Conservation (phyloP, 768 basidiomycete species). For the Pilatotrama ljubarskyi region DNA sequence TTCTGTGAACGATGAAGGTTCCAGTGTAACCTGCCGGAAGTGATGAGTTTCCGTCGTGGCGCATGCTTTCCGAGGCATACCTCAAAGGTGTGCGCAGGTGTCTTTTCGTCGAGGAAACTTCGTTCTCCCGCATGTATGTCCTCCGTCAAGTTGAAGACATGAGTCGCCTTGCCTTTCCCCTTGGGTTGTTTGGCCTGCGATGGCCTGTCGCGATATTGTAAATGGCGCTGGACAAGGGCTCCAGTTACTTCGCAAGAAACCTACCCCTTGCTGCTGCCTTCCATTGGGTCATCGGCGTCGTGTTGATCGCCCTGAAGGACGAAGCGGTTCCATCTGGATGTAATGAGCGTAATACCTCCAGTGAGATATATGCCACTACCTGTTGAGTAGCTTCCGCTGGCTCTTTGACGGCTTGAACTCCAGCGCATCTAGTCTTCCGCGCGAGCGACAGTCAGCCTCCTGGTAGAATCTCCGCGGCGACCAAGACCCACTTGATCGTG, state of each 20-base stretch:
- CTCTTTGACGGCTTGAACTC: slow-evolving; percentile 70
- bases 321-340: slow-evolving; percentile 70
- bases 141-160: slow-evolving; percentile 42
- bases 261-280: slow-evolving; percentile 1
- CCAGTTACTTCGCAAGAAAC: not conserved
- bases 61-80: slow-evolving; percentile 34
- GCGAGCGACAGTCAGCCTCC: too few species aligned
- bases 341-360: not conserved
- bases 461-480: too few species aligned
- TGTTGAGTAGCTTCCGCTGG: slow-evolving; percentile 72
- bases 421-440: slow-evolving; percentile 70
- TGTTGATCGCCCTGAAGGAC: slow-evolving; percentile 39
- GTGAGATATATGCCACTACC: slow-evolving; percentile 42
- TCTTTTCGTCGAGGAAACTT: slow-evolving; percentile 31
- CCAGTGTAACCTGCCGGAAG: slow-evolving; percentile 60
- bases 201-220: not conserved
- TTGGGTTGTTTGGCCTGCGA: not conserved
- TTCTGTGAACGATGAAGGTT: slow-evolving; percentile 69
- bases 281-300: slow-evolving; percentile 32
- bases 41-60: not conserved
- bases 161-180: slow-evolving; percentile 1
- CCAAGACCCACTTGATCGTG: slow-evolving; percentile 76
- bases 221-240: not conserved
- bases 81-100: slow-evolving; percentile 57
- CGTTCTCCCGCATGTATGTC: slow-evolving; percentile 61